A percentile compares a stretch with the other conserved stretches of the same genome.
Evolutionary conservation across 2,329 filamentous ascomycete species (phyloP).

Genomic region (Aspergillus japonicus): DNA sequence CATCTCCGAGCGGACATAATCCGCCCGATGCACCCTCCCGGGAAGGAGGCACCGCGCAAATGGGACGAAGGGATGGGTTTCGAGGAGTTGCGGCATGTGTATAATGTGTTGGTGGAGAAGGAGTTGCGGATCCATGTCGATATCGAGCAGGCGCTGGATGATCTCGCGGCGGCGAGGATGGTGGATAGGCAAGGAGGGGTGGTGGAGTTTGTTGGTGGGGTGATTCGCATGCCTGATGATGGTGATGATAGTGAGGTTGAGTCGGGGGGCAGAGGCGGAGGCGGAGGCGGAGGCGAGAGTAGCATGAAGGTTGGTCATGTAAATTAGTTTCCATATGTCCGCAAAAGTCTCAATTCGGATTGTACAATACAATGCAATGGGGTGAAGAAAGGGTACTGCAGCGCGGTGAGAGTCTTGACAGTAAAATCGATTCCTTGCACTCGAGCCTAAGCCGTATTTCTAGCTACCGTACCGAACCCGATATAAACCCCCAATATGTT

Average conservation of each 20-base stretch:
- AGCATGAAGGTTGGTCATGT: neutral
- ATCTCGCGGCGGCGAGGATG: slow-evolving; percentile 27
- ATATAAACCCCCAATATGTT: slow-evolving; percentile 5
- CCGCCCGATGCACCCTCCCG: neutral
- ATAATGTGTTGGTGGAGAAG: slow-evolving; percentile 60
- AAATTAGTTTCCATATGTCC: neutral
- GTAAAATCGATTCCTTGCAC: neutral
- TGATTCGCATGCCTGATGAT: slow-evolving; percentile 33
- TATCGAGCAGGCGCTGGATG: slow-evolving; percentile 46
- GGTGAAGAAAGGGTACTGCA: no score
- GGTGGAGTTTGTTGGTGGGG: slow-evolving; percentile 13
- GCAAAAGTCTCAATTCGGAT: no score
- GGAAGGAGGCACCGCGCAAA: neutral
- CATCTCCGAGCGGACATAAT: slow-evolving; percentile 33
- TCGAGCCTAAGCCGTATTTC: neutral
- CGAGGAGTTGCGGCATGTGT: slow-evolving; percentile 54
- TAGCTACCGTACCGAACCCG: neutral
- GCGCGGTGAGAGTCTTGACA: neutral
- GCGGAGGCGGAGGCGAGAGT: neutral
- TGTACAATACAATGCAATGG: no score
- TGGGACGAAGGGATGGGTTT: slow-evolving; percentile 36
- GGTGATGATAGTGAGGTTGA: slow-evolving; percentile 28
- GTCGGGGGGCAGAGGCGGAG: neutral
- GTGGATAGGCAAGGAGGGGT: slow-evolving; percentile 10
- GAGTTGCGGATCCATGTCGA: slow-evolving; percentile 60